These are phyloP conservation scores for Triticum monococcum DNA, from an alignment of 176 grass and related monocot genomes.

Conservation along the genomic window DNA sequence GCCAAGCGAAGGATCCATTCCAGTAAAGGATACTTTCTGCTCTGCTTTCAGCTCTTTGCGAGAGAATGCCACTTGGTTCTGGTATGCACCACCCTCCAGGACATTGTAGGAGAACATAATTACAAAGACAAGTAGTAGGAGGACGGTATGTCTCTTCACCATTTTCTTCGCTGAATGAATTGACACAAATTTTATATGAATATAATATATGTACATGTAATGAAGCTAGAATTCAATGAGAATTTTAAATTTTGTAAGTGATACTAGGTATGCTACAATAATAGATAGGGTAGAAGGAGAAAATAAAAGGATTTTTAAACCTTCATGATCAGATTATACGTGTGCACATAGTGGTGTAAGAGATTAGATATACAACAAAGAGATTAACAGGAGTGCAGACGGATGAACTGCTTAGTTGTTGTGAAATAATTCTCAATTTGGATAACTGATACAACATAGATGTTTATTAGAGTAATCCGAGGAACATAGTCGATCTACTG, in stretches of 20 bases:
- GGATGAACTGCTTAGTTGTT: background rate
- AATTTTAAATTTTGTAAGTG: background rate
- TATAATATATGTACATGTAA: background rate
- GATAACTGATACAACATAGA: too few species aligned
- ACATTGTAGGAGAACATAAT: slow-evolving; percentile 13
- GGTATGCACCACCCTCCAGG: background rate
- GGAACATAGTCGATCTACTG: too few species aligned
- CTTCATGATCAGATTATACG: background rate
- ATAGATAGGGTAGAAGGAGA: background rate
- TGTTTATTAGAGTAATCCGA: too few species aligned
- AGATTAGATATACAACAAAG: background rate
- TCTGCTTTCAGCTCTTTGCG: slow-evolving; percentile 37
- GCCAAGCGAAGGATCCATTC: background rate
- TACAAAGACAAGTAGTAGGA: slow-evolving; percentile 3
- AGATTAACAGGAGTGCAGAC: background rate
- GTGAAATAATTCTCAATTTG: background rate
- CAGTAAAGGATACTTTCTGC: background rate
- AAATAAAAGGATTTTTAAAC: background rate
- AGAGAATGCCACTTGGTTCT: background rate
- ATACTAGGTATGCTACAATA: background rate
- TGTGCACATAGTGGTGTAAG: background rate
- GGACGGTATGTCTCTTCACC: background rate
- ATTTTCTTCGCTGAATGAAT: slow-evolving; percentile 8
- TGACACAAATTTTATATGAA: background rate
- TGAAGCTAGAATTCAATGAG: background rate